phyloP scores from a whole-genome alignment of 306 rosid species.

The Gleditsia sinensis region DNA sequence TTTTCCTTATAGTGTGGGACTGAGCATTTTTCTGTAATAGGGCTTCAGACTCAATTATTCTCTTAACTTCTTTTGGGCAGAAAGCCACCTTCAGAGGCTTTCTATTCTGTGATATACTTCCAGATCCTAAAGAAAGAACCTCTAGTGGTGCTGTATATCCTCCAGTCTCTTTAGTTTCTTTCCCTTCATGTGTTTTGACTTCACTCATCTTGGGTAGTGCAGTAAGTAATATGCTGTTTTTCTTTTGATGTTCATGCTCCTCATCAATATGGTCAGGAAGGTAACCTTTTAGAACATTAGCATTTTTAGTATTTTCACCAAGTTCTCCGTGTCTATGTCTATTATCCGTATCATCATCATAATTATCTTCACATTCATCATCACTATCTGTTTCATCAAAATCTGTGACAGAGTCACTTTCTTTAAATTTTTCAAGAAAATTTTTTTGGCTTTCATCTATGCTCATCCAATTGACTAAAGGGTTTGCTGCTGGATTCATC shows the following conservation, averaged over 20 bases:
- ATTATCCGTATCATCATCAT: conserved; percentile 35
- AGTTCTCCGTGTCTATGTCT: conserved; percentile 39
- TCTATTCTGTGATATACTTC: conserved; percentile 39
- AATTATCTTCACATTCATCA: conserved; percentile 47
- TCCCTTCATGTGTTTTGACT: conserved; percentile 28
- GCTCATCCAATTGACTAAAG: conserved; percentile 78
- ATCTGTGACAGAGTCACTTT: conserved; percentile 46
- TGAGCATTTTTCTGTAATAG: conserved; percentile 66
- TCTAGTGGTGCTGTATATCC: conserved; percentile 20
- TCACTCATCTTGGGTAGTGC: conserved; percentile 36
- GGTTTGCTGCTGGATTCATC: conserved; percentile 27
- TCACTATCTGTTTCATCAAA: conserved; percentile 59
- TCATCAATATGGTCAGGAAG: conserved; percentile 34
- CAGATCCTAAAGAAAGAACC: conserved; percentile 38
- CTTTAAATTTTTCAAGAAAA: conserved; percentile 48
- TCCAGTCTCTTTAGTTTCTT: conserved; percentile 32
- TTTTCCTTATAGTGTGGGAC: conserved; percentile 82
- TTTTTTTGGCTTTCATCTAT: conserved; percentile 63
- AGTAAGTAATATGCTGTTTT: conserved; percentile 13
- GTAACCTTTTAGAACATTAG: conserved; percentile 26
- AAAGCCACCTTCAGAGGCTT: conserved; percentile 75
- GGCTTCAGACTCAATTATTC: conserved; percentile 60
- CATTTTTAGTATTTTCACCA: conserved; percentile 28
- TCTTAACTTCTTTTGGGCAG: conserved; percentile 86
- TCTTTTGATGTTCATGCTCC: conserved; percentile 39